phyloP scores from a whole-genome alignment of 345 rosid species.

The thale cress (Arabidopsis thaliana) region DNA sequence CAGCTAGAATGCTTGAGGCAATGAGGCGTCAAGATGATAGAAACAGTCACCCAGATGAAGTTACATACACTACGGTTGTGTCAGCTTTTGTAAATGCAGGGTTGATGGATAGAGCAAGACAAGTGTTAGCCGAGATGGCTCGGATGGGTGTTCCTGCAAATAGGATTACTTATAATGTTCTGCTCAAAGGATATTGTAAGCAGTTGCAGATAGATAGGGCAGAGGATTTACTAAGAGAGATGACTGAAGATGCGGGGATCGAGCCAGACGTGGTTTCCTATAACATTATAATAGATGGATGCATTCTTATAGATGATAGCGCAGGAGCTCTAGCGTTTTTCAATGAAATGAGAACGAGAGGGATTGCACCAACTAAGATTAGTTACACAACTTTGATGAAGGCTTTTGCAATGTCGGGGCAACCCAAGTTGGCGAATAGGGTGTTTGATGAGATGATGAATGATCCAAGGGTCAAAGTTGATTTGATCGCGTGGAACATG shows the following conservation, averaged over 20 bases:
- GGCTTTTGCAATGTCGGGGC: slow-evolving; percentile 87
- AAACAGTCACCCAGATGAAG: slow-evolving; percentile 83
- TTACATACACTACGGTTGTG: slow-evolving; percentile 86
- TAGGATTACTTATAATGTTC: slow-evolving; percentile 82
- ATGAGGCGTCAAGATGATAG: slow-evolving; percentile 74
- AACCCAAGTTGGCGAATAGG: slow-evolving; percentile 84
- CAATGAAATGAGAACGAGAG: slow-evolving; percentile 82
- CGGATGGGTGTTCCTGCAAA: slow-evolving; percentile 83
- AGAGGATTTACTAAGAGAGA: slow-evolving; percentile 71
- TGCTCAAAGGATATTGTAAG: slow-evolving; percentile 90
- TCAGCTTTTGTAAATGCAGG: slow-evolving; percentile 86
- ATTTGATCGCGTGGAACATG: slow-evolving; percentile 91
- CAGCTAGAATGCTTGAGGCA: slow-evolving; percentile 84
- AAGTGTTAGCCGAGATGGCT: slow-evolving; percentile 82
- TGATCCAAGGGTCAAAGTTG: slow-evolving; percentile 82
- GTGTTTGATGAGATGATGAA: slow-evolving; percentile 89
- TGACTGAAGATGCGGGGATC: slow-evolving; percentile 63
- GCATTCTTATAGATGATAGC: slow-evolving; percentile 83
- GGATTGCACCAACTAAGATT: slow-evolving; percentile 82
- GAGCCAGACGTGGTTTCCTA: slow-evolving; percentile 90
- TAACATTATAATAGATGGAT: slow-evolving; percentile 87
- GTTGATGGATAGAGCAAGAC: slow-evolving; percentile 78
- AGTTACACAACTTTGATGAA: slow-evolving; percentile 98
- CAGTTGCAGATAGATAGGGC: slow-evolving; percentile 78
- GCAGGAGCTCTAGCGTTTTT: slow-evolving; percentile 82